Conservation (phyloP, 164 flowering plant species). For the Stephania yunnanensis region DNA sequence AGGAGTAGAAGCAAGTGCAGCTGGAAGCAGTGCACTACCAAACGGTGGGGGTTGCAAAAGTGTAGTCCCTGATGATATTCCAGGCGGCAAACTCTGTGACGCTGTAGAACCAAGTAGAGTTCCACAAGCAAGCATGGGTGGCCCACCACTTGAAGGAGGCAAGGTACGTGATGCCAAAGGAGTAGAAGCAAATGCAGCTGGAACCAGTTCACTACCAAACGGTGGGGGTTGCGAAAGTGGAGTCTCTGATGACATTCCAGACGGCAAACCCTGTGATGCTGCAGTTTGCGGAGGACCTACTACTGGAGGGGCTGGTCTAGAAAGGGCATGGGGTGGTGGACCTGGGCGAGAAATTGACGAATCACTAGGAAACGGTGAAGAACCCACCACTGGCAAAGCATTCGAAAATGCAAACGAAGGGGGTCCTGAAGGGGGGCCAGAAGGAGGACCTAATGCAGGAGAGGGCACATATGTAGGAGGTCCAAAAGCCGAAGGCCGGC, state of each 20-base stretch:
- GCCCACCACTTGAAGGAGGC: conserved; percentile 52
- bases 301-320: conserved; percentile 27
- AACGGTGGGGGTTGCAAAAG: conserved; percentile 39
- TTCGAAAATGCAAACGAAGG: conserved; percentile 8
- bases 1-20: conserved; percentile 31
- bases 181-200: conserved; percentile 29
- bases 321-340: conserved; percentile 30
- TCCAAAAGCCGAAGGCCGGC: conserved; percentile 45
- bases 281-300: conserved; percentile 30
- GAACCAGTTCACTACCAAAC: conserved; percentile 41
- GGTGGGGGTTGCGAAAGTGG: conserved; percentile 42
- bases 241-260: conserved; percentile 46
- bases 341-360: conserved; percentile 25
- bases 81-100: conserved; percentile 35
- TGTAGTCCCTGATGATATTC: conserved; percentile 50
- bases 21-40: conserved; percentile 40
- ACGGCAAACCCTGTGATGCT: conserved; percentile 30
- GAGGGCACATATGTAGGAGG: conserved; percentile 28
- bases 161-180: conserved; percentile 26
- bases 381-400: not conserved
- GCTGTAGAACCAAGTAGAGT: conserved; percentile 6
- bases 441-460: conserved; percentile 12
- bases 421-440: conserved; percentile 18
- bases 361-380: conserved; percentile 22
- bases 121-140: conserved; percentile 28